Evolutionary conservation across 2,329 filamentous ascomycete genomes (phyloP), one percentile per base, ranked within the genome.

Genomic region (Metarhizium humberi): DNA sequence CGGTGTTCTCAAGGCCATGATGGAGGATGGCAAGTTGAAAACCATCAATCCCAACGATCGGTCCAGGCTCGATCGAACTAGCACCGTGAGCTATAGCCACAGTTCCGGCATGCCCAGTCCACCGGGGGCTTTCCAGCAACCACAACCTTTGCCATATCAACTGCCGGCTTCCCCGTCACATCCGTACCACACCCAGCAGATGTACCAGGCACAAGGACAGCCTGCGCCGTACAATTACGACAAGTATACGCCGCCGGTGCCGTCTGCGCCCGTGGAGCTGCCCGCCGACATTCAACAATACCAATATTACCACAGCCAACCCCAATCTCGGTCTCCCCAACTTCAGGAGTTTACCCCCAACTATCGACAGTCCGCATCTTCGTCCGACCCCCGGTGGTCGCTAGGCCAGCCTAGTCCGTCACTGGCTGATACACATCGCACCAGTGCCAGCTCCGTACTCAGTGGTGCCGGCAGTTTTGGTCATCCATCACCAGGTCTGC

Each of bases 1-100:
- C 6, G 85, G 85, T 16, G 75, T 81, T 18, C 72, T 88, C 51
- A 79, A 81, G 46, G 85, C 81, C 55, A 86, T 88, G 83, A 81
- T 87, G 63, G 78, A 86, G 61, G 74, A 85, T 58, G 84, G 84
- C 50, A 79, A 73, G 62, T 73, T 87, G 57, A 82, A 75, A 70
- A 87, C 84, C 0, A 66, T 81, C 60, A 77, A 80, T 62, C 78
- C 77, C 6, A 76, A 75, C 59, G 78, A 80, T 62, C 71, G 76
- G 8, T 74, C 76, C n/a, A 65, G 64, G 61, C 63, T 38, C 48
- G 43, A 55, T 42, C 20, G 54, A 43, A 18, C 16, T 13, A 47
- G 46, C 32, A 42, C n/a, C 20, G 20, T 52, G 14, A 14, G 20
- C 34, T 34, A 45, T 29, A 52, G 38, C 30, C 57, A 55, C 40